Evolutionary conservation across 2,329 filamentous ascomycete genomes (phyloP).

Genomic region (Raffaelea albimanens): DNA sequence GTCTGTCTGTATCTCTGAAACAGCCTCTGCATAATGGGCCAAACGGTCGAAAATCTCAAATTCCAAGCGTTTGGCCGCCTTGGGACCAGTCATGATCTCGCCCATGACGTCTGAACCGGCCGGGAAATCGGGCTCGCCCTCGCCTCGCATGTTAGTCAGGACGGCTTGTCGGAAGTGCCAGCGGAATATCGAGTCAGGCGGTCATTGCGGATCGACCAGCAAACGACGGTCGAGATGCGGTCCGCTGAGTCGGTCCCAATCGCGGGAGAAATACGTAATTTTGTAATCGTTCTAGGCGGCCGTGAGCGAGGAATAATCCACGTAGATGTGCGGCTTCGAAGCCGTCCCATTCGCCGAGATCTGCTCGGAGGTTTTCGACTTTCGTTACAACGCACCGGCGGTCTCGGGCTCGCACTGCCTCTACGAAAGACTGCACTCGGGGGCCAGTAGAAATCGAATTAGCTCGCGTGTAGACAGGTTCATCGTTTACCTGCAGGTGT

Average conservation of each 20-base stretch:
- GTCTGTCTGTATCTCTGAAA: too few species aligned
- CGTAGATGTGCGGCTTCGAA: slow-evolving; percentile 19
- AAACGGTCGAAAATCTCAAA: slow-evolving; percentile 2
- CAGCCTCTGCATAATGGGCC: not conserved
- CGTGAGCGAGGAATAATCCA: slow-evolving; percentile 17
- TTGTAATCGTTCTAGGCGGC: not conserved
- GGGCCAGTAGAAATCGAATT: too few species aligned
- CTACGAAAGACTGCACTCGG: not conserved
- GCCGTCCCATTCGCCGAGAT: slow-evolving; percentile 6
- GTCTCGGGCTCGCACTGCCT: not conserved
- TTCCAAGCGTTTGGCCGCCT: slow-evolving; percentile 5
- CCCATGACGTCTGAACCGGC: slow-evolving; percentile 19
- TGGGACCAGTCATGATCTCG: slow-evolving; percentile 14
- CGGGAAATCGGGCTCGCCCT: slow-evolving; percentile 18
- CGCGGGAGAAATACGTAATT: not conserved
- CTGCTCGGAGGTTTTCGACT: not conserved
- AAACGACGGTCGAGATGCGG: not conserved
- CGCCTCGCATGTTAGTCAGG: slow-evolving; percentile 17
- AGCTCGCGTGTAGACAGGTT: too few species aligned
- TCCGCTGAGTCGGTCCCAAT: not conserved
- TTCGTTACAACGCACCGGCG: not conserved
- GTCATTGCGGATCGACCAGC: not conserved
- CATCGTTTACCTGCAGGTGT: too few species aligned
- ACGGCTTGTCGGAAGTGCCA: slow-evolving; percentile 19
- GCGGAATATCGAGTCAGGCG: slow-evolving; percentile 13